Percentiles rank a stretch among this genome's conserved stretches.
Evolutionary conservation across 176 grass and related monocot species (phyloP).

Genomic region (Oropetium thomaeum): DNA sequence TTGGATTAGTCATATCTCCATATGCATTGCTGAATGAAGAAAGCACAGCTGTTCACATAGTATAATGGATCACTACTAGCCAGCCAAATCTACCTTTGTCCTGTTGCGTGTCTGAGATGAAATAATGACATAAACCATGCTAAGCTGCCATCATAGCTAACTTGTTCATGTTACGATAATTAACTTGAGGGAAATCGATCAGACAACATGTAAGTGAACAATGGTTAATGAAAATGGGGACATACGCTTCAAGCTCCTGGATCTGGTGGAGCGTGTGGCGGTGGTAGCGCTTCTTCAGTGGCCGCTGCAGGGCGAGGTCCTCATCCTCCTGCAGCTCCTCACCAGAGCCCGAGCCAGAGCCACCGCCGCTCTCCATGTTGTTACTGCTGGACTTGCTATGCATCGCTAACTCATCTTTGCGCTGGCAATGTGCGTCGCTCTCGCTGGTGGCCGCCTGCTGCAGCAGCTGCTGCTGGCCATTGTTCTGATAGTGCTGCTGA

Average conservation of each 20-base stretch:
- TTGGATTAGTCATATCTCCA: not conserved
- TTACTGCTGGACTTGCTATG: constrained; percentile 85
- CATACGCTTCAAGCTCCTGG: constrained; percentile 74
- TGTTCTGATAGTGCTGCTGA: constrained; percentile 20
- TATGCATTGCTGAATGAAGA: not conserved
- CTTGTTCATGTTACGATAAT: not conserved
- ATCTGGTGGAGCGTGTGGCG: constrained; percentile 98
- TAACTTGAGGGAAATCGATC: not conserved
- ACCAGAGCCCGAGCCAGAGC: constrained; percentile 36
- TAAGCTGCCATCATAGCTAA: not conserved
- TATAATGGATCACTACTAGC: not conserved
- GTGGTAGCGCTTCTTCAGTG: constrained; percentile 92
- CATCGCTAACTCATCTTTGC: constrained; percentile 49
- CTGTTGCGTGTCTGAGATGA: not conserved
- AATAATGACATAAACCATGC: not conserved
- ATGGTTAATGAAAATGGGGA: not conserved
- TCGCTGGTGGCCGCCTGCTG: constrained; percentile 43
- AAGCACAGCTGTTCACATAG: not conserved
- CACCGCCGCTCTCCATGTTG: constrained; percentile 45
- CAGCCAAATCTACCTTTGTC: not conserved
- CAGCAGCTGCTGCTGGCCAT: constrained; percentile 40
- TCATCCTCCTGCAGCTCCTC: constrained; percentile 48
- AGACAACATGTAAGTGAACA: not conserved
- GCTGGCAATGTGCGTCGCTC: constrained; percentile 30
- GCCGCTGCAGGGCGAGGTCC: constrained; percentile 60